phyloP scores from a whole-genome alignment of 768 basidiomycete genomes.

The Mycena indigotica region DNA sequence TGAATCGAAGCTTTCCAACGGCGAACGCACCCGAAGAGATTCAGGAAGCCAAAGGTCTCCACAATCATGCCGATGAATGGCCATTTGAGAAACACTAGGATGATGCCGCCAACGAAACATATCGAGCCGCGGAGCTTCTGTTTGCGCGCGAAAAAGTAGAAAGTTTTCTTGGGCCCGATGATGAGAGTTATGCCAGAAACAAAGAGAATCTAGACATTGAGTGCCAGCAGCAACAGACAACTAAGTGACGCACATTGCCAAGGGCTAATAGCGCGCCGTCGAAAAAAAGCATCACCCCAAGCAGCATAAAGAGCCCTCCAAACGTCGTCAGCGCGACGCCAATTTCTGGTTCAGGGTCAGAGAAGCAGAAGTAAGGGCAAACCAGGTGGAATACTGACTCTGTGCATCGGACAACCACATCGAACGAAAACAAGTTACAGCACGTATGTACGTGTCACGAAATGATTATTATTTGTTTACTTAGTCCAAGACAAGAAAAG shows the following conservation, averaged over 20 bases:
- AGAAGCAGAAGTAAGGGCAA: conserved; percentile 12
- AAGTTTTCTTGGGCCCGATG: conserved; percentile 96
- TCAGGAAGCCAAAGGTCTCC: conserved; percentile 96
- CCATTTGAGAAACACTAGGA: conserved; percentile 94
- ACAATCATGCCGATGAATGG: conserved; percentile 92
- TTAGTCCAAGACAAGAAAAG: neutral
- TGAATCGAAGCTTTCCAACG: conserved; percentile 5
- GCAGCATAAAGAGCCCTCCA: conserved; percentile 92
- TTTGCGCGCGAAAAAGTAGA: conserved; percentile 95
- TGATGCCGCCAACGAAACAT: conserved; percentile 87
- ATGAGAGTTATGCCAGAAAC: conserved; percentile 92
- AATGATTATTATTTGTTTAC: neutral
- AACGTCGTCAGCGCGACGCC: conserved; percentile 96
- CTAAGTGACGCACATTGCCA: conserved; percentile 71
- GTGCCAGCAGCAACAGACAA: conserved; percentile 1
- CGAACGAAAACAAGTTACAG: conserved; percentile 7
- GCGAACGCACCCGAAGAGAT: conserved; percentile 83
- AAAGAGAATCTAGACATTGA: conserved; percentile 78
- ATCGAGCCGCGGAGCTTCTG: conserved; percentile 90
- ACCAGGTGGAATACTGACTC: conserved; percentile 41
- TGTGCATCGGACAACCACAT: conserved; percentile 74
- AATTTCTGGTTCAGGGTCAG: conserved; percentile 65
- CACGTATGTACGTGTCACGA: neutral
- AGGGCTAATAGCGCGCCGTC: conserved; percentile 94
- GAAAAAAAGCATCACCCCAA: conserved; percentile 95